Conservation (phyloP, 805 yeast species). For the Sugiyamaella marilandica region DNA sequence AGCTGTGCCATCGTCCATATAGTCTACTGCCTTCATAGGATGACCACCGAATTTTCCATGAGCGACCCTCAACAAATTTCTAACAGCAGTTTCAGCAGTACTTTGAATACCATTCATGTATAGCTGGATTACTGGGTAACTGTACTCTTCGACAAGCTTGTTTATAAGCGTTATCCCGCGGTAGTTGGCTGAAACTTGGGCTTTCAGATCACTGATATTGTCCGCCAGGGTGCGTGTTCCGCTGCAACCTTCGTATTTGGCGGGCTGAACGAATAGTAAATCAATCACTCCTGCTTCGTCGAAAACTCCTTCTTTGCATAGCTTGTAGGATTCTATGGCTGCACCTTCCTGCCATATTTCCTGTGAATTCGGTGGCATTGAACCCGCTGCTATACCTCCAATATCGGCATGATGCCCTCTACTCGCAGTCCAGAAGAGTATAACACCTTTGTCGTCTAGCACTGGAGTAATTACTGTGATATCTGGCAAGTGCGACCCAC, state of each 20-base stretch:
- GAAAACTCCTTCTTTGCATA: slow-evolving; percentile 68
- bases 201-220: slow-evolving; percentile 75
- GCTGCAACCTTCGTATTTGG: slow-evolving; percentile 76
- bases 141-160: slow-evolving; percentile 56
- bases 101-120: slow-evolving; percentile 79
- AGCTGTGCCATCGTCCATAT: slow-evolving; percentile 33
- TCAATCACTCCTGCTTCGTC: slow-evolving; percentile 60
- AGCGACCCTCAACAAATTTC: slow-evolving; percentile 42
- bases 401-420: slow-evolving; percentile 96
- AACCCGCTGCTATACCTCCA: slow-evolving; percentile 88
- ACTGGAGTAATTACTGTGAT: slow-evolving; percentile 91
- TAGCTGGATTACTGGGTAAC: slow-evolving; percentile 50
- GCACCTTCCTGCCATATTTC: slow-evolving; percentile 88
- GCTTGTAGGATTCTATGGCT: slow-evolving; percentile 65
- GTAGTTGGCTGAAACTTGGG: slow-evolving; percentile 82
- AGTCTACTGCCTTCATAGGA: slow-evolving; percentile 25
- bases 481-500: slow-evolving; percentile 85
- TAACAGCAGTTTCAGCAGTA: slow-evolving; percentile 71
- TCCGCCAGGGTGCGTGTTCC: slow-evolving; percentile 82
- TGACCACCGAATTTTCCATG: slow-evolving; percentile 31
- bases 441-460: slow-evolving; percentile 46
- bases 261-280: slow-evolving; percentile 64
- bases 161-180: slow-evolving; percentile 69
- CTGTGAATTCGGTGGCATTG: slow-evolving; percentile 89
- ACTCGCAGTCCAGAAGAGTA: slow-evolving; percentile 66